Evolutionary conservation across 2,329 filamentous ascomycete genomes (phyloP).

Genomic region (Didymella keratinophila): DNA sequence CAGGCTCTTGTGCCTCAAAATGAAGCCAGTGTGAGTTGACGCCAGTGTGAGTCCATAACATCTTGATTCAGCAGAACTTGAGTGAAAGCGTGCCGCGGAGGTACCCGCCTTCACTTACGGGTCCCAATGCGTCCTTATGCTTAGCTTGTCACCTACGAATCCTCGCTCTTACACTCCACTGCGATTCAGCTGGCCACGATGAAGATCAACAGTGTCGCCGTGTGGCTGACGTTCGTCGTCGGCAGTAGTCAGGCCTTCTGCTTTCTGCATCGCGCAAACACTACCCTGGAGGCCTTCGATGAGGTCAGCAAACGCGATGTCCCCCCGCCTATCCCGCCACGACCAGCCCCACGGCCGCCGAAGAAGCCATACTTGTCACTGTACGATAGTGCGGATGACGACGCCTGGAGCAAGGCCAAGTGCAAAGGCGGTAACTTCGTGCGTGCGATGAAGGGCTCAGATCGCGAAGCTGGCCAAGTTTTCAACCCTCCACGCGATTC

Average conservation of each 20-base stretch:
- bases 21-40: not conserved
- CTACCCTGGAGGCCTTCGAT: not conserved
- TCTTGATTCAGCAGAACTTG: not conserved
- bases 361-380: not conserved
- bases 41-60: too few relatives aligned
- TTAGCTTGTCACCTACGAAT: not conserved
- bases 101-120: not conserved
- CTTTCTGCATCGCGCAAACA: not conserved
- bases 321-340: not conserved
- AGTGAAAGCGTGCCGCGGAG: not conserved
- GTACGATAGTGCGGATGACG: constrained; percentile 6
- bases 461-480: constrained; percentile 5
- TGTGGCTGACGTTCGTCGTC: not conserved
- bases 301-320: not conserved
- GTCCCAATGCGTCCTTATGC: not conserved
- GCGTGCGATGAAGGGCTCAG: constrained; percentile 2
- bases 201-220: not conserved
- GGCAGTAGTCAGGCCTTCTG: not conserved
- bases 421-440: constrained; percentile 12
- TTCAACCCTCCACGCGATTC: constrained; percentile 4
- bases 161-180: not conserved
- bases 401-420: constrained; percentile 5
- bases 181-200: not conserved
- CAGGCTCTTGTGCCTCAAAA: not conserved
- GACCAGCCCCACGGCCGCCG: not conserved